A percentile compares a stretch with the other conserved stretches of the same genome.
Conservation (phyloP, 148 eudicot species). For the Rhododendron molle region DNA sequence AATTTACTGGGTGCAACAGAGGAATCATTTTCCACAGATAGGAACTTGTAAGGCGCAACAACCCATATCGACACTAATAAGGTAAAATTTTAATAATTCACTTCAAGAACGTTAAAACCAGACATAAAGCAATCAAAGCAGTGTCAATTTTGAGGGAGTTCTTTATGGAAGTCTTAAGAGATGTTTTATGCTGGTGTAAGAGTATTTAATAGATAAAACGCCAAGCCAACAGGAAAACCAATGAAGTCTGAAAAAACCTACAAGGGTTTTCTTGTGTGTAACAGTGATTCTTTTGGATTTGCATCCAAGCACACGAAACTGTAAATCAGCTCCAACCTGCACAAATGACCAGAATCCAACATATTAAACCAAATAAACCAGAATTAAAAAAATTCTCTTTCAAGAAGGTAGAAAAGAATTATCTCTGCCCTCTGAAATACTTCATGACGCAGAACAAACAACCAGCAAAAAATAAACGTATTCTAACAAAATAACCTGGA, state of each 20-base stretch:
- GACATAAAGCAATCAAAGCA: background rate
- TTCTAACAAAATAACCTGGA: constrained; percentile 47
- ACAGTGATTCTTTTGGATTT: constrained; percentile 95
- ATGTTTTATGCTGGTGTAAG: background rate
- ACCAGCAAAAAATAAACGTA: background rate
- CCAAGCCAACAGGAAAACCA: background rate
- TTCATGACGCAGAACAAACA: background rate
- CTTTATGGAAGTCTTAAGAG: background rate
- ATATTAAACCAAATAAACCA: constrained; percentile 2
- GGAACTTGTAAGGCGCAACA: background rate
- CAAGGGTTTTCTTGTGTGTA: constrained; percentile 96
- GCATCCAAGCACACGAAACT: constrained; percentile 96
- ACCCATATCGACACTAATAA: background rate
- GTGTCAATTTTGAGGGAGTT: background rate
- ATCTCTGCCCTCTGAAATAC: constrained; percentile 2
- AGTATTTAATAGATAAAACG: constrained; percentile 1
- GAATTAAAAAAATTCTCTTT: background rate
- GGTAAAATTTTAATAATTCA: background rate
- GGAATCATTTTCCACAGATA: background rate
- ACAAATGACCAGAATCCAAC: constrained; percentile 15
- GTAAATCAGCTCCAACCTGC: constrained; percentile 87
- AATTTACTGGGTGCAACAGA: background rate
- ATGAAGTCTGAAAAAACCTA: constrained; percentile 33
- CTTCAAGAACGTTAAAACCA: background rate
- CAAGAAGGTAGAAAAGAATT: background rate